Percentiles rank a stretch among this genome's conserved stretches.
phyloP scores from a whole-genome alignment of 2,329 filamentous ascomycete genomes.

The Trichoderma oligosporum region DNA sequence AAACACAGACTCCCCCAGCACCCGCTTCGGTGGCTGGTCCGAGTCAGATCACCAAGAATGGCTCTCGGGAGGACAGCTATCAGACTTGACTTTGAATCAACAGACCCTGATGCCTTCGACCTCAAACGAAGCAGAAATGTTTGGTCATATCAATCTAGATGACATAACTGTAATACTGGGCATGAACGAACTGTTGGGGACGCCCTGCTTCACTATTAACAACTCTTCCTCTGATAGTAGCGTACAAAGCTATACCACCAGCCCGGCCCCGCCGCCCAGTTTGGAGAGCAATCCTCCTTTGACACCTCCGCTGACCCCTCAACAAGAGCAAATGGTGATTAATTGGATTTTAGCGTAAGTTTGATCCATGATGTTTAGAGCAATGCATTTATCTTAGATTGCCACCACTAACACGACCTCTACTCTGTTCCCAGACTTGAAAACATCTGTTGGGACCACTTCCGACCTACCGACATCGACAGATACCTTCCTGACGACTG shows the following conservation, averaged over 20 bases:
- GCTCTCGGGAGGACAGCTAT: conserved; percentile 4
- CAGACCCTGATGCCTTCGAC: conserved; percentile 12
- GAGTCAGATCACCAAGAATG: conserved; percentile 8
- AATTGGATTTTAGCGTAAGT: conserved; percentile 54
- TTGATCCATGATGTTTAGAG: background rate
- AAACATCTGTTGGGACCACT: conserved; percentile 52
- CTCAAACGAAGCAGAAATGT: conserved; percentile 26
- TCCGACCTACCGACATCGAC: conserved; percentile 40
- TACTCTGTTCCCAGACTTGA: conserved; percentile 39
- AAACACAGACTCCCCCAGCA: background rate
- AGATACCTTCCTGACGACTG: conserved; percentile 23
- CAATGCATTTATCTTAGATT: background rate
- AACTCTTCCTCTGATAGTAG: conserved; percentile 25
- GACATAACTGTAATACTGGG: conserved; percentile 41
- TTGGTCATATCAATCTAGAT: conserved; percentile 36
- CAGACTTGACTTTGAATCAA: conserved; percentile 15
- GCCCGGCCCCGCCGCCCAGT: conserved; percentile 23
- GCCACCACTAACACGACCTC: background rate
- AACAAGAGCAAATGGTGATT: conserved; percentile 45
- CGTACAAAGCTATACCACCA: conserved; percentile 21
- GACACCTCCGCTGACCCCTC: conserved; percentile 27
- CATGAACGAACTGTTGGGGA: conserved; percentile 40
- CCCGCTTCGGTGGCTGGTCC: background rate
- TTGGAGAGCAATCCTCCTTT: conserved; percentile 23
- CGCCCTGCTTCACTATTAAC: conserved; percentile 43